Evolutionary conservation across 352 stramenopile species (phyloP), one percentile per base, ranked within the genome.

Genomic region (Pythium dissimile): DNA sequence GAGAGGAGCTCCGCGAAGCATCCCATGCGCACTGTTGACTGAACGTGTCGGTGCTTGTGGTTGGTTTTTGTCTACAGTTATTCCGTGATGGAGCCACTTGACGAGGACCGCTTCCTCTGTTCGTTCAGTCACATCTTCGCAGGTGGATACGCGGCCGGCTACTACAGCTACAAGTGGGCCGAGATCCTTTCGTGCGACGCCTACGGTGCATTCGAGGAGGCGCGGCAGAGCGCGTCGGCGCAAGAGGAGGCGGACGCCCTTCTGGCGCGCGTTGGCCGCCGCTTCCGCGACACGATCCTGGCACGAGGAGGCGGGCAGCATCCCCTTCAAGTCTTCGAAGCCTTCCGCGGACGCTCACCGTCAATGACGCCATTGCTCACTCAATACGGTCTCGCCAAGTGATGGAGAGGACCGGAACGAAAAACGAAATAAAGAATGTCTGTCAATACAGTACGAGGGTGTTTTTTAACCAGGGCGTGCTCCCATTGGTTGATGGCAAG

Each of bases 51-150:
- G 16, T 44, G n/a, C n/a, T n/a, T 32, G 6, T 49, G 21, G 12
- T 18, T 37, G 7, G 41, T 49, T 15, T 35, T 7, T 26, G 21
- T 47, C 52, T n/a, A 44, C 41, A 75, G 80, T 18, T 89, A 80
- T 54, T 92, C 89, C 16, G 90, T 98, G 15, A 67, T 97, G 48
- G 71, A 79, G 54, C 95, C 96, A 24, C 77, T 99, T 4, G 63
- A 78, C 35, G 93, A 98, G 57, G 96, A 99, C 74, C 78, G 95
- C 31, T 99, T 99, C 72, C 76, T 99, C n/a, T 99, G 96, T 69
- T 93, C 90, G 31, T 99, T 99, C 71, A 83, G 73, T 27, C 97
- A 99, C 72, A 99, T 99, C 60, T 99, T 99, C 69, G 97, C 93
- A 0, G 96, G 96, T 2, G 96, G 96, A 31, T 99, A 99, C 69